These are phyloP conservation scores for Ascochyta koolunga DNA, from an alignment of 2,329 filamentous ascomycete species.

Conservation along the genomic window DNA sequence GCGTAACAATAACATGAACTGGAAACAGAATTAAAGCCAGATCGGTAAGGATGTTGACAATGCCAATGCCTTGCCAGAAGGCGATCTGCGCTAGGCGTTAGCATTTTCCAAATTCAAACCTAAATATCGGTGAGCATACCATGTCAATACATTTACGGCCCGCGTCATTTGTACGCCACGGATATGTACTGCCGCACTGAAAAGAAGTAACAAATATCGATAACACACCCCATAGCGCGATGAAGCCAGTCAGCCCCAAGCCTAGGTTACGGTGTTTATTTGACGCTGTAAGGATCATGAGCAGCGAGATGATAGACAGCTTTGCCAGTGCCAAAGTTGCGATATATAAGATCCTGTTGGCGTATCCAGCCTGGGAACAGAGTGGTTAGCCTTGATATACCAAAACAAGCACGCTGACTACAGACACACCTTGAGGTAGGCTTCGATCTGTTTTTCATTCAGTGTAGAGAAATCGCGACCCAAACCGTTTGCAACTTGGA, in stretches of 20 bases:
- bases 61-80: slow-evolving; percentile 40
- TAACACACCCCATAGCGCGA: slow-evolving; percentile 40
- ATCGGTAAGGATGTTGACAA: slow-evolving; percentile 44
- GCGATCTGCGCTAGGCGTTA: slow-evolving; percentile 23
- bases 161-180: slow-evolving; percentile 32
- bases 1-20: slow-evolving; percentile 40
- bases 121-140: slow-evolving; percentile 22
- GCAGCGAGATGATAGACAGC: slow-evolving; percentile 44
- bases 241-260: slow-evolving; percentile 31
- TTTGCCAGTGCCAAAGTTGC: slow-evolving; percentile 44
- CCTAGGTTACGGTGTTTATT: slow-evolving; percentile 38
- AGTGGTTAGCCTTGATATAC: not conserved
- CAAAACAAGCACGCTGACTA: not conserved
- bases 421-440: slow-evolving; percentile 40
- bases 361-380: slow-evolving; percentile 38
- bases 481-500: slow-evolving; percentile 41
- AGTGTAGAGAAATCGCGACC: slow-evolving; percentile 34
- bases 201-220: slow-evolving; percentile 39
- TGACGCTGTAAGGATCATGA: slow-evolving; percentile 43
- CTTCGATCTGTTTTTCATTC: slow-evolving; percentile 24
- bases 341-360: slow-evolving; percentile 43
- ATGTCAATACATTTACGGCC: slow-evolving; percentile 28
- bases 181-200: slow-evolving; percentile 37
- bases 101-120: not conserved
- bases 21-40: slow-evolving; percentile 42